Evolutionary conservation across 1,284 basidiomycete species (phyloP), one percentile per base, ranked within the genome.

Genomic region (Cutaneotrichosporon sp.): DNA sequence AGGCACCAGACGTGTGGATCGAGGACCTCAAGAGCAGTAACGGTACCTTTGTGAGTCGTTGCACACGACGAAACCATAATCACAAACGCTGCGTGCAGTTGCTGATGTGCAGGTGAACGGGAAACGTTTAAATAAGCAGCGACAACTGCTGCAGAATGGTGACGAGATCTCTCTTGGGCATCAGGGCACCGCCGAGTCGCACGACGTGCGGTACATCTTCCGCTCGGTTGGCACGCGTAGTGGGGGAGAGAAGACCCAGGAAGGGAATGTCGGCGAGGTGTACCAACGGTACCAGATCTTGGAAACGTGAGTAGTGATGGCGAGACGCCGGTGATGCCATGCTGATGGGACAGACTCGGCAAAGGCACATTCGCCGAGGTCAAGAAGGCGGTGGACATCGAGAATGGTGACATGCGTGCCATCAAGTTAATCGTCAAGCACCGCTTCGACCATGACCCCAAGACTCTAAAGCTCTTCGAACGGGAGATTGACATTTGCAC

Each of bases 401-500:
- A 76, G 58, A 80, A 77, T 1, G 78, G 78, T 8, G 71, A 74
- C 61, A 52, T 76, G 52, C 68, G 78, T 26, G 81, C 80, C 2
- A 75, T 81, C 70, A 82, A 82, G 69, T 50, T 74, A 69, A 77
- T 69, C 61, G 75, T 79, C 58, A 80, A 82, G 66, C 77, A 81
- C 58, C 73, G 78, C 26, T 83, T 84, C 58, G 73, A 70, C 4
- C 71, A 73, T 56, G 82, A 84, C 64, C 70, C 75, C 0, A 81
- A 81, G 58, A 84, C 83, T 34, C 75, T 84, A 14, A 71, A 76
- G 63, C 79, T 84, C 56, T 85, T 92, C 65, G 84, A 84, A 66
- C 84, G 92, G 22, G 93, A 96, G 79, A 90, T 95, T 60, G 83
- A 83, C 30, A 93, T 96, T 68, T 85, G 93, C 74, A 85, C 89